A percentile compares a stretch with the other conserved stretches of the same genome.
phyloP scores from a whole-genome alignment of 768 basidiomycete genomes.

The Lanmaoa rubissima region DNA sequence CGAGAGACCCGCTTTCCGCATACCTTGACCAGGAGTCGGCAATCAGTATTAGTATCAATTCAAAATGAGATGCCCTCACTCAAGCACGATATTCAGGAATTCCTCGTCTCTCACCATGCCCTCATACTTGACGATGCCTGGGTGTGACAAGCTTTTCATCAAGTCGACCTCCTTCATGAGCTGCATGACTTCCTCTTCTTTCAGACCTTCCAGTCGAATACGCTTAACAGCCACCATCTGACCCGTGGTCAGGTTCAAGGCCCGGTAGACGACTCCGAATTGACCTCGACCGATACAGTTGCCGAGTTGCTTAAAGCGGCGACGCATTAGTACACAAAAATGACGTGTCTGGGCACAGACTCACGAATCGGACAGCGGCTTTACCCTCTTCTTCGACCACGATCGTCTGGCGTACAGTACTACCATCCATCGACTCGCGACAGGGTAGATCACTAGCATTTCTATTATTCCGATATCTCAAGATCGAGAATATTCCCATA shows the following conservation, averaged over 20 bases:
- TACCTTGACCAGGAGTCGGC: constrained; percentile 52
- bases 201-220: constrained; percentile 84
- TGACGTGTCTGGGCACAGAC: constrained; percentile 31
- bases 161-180: constrained; percentile 95
- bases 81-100: constrained; percentile 88
- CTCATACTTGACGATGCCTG: constrained; percentile 96
- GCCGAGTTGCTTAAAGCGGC: constrained; percentile 77
- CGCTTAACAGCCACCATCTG: constrained; percentile 99
- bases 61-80: constrained; percentile 51
- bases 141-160: constrained; percentile 87
- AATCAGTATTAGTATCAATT: not conserved
- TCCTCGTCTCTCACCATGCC: constrained; percentile 91
- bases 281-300: constrained; percentile 97
- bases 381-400: constrained; percentile 82
- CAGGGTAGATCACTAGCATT: constrained; percentile 65
- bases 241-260: constrained; percentile 89
- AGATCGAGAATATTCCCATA: constrained; percentile 74
- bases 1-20: constrained; percentile 94
- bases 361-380: constrained; percentile 76
- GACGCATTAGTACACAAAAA: constrained; percentile 10
- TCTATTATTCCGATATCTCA: constrained; percentile 47
- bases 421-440: constrained; percentile 64
- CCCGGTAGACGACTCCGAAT: constrained; percentile 94
- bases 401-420: constrained; percentile 62
- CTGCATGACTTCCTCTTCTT: constrained; percentile 86